Evolutionary conservation across 345 rosid genomes (phyloP), one percentile per base, ranked within the genome.

Genomic region (Orychophragmus violaceus): DNA sequence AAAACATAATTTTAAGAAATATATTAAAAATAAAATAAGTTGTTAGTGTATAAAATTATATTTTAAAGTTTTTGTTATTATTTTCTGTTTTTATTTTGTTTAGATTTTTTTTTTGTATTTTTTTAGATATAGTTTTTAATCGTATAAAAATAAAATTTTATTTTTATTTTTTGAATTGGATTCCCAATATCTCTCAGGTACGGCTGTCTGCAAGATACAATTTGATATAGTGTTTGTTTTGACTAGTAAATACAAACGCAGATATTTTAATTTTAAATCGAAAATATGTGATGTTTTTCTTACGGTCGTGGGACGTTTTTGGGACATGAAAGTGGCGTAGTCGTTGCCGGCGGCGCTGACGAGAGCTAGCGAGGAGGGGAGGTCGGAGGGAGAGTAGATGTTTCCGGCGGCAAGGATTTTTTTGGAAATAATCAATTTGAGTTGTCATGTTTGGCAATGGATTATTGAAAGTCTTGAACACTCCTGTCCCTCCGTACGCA

Each of bases 401-500:
- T 63, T 55, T 1, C 79, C 74, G 18, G 72, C 60, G 24, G 81
- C 55, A 13, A 86, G 69, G 14, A 82, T 62, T 6, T 63, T n/a
- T 67, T 54, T 84, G 74, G 48, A 90, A 82, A 58, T 62, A 76
- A 65, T 75, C 83, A 33, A 90, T 88, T 62, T 93, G 98, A 59
- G 81, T 71, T 0, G 86, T 85, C 97, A 90, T 84, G 65, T 93
- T 86, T 14, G 97, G 97, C 5, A 49, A 60, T 10, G 74, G 36
- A 24, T 10, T 16, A 19, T 62, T 17, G 7, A 50, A 3, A 2
- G 96, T 84, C 23, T 82, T 75, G 35, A 93, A 86, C 39, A 90
- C 95, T 4, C 98, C 95, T 0, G 94, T 85, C 18, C 94, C 96
- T 50, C 97, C 98, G 19, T 66, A 80, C 0, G 97, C 98, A 58